Conservation (phyloP, 768 basidiomycete species). For the Grammothele lineata region DNA sequence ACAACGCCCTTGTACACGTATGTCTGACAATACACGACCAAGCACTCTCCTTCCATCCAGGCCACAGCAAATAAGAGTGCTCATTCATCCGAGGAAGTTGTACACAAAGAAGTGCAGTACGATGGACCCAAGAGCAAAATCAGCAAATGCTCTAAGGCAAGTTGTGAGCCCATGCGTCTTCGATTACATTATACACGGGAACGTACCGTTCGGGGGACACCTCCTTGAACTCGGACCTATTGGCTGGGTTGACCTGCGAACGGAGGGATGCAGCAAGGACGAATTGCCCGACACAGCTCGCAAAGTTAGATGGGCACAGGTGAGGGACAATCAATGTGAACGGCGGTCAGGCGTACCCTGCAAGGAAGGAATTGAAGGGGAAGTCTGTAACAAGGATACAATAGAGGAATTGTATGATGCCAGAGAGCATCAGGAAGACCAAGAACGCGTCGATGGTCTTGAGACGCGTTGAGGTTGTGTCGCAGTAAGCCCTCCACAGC, state of each 20-base stretch:
- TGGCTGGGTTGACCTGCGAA: constrained; percentile 86
- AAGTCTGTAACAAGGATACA: constrained; percentile 88
- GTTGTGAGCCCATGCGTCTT: not conserved
- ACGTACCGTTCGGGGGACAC: constrained; percentile 91
- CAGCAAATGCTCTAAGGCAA: constrained; percentile 87
- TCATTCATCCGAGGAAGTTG: constrained; percentile 87
- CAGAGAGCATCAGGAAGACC: constrained; percentile 86
- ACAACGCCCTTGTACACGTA: constrained; percentile 11
- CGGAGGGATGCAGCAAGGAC: constrained; percentile 90
- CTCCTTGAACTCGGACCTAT: constrained; percentile 77
- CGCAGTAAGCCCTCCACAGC: constrained; percentile 74
- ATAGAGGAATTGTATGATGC: constrained; percentile 87
- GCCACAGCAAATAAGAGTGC: not conserved
- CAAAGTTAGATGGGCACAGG: constrained; percentile 55
- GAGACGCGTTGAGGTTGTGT: constrained; percentile 75
- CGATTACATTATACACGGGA: not conserved
- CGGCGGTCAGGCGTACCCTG: constrained; percentile 73
- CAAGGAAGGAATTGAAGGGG: constrained; percentile 96
- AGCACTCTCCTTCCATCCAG: not conserved
- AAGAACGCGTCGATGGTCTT: constrained; percentile 95
- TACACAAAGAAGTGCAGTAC: constrained; percentile 97
- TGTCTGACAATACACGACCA: constrained; percentile 3
- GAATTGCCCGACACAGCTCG: constrained; percentile 94
- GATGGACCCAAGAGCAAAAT: constrained; percentile 93
- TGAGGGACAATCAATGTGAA: not conserved